Conservation (phyloP, 768 basidiomycete genomes). For the Lentinula edodes region DNA sequence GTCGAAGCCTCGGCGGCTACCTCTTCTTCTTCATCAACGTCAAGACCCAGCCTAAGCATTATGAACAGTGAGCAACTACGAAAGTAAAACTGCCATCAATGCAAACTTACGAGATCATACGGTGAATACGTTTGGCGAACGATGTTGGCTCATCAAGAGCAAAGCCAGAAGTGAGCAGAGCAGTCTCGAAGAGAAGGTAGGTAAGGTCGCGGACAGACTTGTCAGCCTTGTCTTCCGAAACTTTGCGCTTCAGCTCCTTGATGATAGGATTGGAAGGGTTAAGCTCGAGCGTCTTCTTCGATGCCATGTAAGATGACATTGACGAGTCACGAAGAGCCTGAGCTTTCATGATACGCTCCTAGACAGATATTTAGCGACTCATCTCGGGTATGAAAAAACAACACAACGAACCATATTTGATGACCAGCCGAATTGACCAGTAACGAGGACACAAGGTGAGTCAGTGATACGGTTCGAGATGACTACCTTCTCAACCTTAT, state of each 20-base stretch:
- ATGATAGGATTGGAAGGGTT: constrained; percentile 91
- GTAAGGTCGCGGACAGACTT: constrained; percentile 97
- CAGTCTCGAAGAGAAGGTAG: constrained; percentile 94
- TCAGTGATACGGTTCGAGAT: constrained; percentile 97
- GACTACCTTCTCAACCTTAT: constrained; percentile 99
- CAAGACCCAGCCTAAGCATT: constrained; percentile 62
- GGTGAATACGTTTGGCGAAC: constrained; percentile 94
- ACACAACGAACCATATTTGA: constrained; percentile 80
- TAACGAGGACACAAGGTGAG: constrained; percentile 95
- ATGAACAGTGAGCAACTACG: not conserved
- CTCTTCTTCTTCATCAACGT: constrained; percentile 78
- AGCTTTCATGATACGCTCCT: constrained; percentile 99
- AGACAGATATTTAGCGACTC: constrained; percentile 6
- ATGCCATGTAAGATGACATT: constrained; percentile 99
- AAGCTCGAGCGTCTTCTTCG: constrained; percentile 96
- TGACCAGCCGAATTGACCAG: constrained; percentile 99
- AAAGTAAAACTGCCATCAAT: constrained; percentile 3
- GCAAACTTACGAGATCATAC: constrained; percentile 78
- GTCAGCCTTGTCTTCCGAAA: constrained; percentile 96
- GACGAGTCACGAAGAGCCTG: constrained; percentile 94
- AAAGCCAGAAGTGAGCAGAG: constrained; percentile 93
- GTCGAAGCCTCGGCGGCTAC: constrained; percentile 35
- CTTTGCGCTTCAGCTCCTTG: constrained; percentile 94
- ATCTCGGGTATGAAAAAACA: not conserved
- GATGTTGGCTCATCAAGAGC: constrained; percentile 92